phyloP scores from a whole-genome alignment of 108 stramenopile genomes.

The Fragilaria radians region DNA sequence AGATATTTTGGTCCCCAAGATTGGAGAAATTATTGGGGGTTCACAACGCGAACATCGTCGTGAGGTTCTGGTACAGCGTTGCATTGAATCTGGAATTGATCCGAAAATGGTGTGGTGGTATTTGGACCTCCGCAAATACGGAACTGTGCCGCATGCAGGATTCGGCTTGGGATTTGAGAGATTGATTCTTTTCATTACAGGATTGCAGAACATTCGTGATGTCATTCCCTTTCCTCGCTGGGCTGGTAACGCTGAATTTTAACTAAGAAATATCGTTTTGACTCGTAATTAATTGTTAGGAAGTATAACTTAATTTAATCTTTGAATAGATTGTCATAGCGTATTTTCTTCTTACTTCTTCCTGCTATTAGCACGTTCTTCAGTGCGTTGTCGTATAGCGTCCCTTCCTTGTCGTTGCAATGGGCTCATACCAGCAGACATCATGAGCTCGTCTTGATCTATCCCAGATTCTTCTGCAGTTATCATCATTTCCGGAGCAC shows the following conservation, averaged over 20 bases:
- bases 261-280: slow-evolving; percentile 1
- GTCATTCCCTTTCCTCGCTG: slow-evolving; percentile 78
- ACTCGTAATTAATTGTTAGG: slow-evolving; percentile 4
- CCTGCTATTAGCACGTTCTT: slow-evolving; percentile 17
- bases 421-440: slow-evolving; percentile 47
- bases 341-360: slow-evolving; percentile 7
- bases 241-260: slow-evolving; percentile 24
- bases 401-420: slow-evolving; percentile 65
- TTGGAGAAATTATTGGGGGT: slow-evolving; percentile 81
- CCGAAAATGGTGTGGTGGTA: slow-evolving; percentile 69
- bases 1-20: slow-evolving; percentile 78
- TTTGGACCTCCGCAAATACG: slow-evolving; percentile 64
- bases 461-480: slow-evolving; percentile 42
- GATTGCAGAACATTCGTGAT: slow-evolving; percentile 70
- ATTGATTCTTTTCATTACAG: slow-evolving; percentile 53
- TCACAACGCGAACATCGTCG: slow-evolving; percentile 60
- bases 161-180: slow-evolving; percentile 83
- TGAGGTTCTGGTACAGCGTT: slow-evolving; percentile 46
- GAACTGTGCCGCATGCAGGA: slow-evolving; percentile 73
- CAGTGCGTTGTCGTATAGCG: slow-evolving; percentile 65
- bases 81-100: slow-evolving; percentile 35
- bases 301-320: not conserved
- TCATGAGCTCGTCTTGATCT: slow-evolving; percentile 62
- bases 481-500: slow-evolving; percentile 18
- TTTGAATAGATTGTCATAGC: not conserved